Evolutionary conservation across 805 yeast genomes (phyloP), one percentile per base, ranked within the genome.

Genomic region (Hemisphaericaspora nanyangensis): DNA sequence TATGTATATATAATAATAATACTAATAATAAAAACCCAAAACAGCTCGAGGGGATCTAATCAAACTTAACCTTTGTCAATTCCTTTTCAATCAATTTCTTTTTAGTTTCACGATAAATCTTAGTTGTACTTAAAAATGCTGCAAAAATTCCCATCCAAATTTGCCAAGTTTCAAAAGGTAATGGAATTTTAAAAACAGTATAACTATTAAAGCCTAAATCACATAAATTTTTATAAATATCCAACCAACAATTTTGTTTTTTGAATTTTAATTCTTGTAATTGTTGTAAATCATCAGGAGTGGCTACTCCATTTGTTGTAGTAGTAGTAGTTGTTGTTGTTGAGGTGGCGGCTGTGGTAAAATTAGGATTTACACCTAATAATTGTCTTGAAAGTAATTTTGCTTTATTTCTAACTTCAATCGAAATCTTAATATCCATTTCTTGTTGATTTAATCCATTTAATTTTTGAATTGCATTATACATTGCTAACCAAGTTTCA

Each of bases 361-460:
- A 34, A 37, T 36, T 43, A 26, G 15, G 39, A 12, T 51, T 52
- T 8, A 22, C 26, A 6, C 63, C 61, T 26, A 68, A 46, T 5
- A 72, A 52, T 40, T 65, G 75, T 42, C 60, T 62, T 6, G 76
- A 66, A 17, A 75, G 47, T 13, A 60, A 48, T 22, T 65, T 68
- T 1, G 84, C 82, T 40, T 73, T 68, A 46, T 67, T 69, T 51
- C 76, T 80, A 6, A 84, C 86, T 52, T 80, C 79, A 32, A 75
- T 71, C 53, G 76, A 82, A 32, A 82, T 74, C 45, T 65, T 70
- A 24, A 79, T 46, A 38, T 77, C 79, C 47, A 71, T 60, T 49
- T 79, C 83, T 46, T 69, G 68, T 31, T 66, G 72, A 11, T 60
- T 56, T 17, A 77, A 60, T n/a, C 51, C 52, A 30, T 61, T 61